Evolutionary conservation across 331 rosid species (phyloP).

Genomic region (Cucumis variabilis): DNA sequence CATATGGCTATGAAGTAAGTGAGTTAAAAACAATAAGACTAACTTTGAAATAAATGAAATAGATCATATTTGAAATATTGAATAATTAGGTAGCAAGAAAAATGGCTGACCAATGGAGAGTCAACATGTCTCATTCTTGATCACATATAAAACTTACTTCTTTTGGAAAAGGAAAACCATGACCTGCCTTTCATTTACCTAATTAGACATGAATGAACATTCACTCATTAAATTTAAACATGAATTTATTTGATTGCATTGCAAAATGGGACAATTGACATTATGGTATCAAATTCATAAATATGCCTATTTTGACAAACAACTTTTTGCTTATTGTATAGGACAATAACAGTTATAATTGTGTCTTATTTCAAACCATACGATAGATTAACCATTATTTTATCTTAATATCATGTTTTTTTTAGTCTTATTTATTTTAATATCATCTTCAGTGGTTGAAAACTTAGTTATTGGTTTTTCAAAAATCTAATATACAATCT

Average conservation of each 20-base stretch:
- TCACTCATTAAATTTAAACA: neutral
- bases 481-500: too few relatives aligned
- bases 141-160: neutral
- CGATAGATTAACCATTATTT: neutral
- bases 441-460: too few relatives aligned
- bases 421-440: too few relatives aligned
- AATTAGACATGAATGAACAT: neutral
- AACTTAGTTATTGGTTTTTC: too few relatives aligned
- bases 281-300: neutral
- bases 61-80: too few relatives aligned
- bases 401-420: neutral
- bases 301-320: neutral
- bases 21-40: too few relatives aligned
- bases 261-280: neutral
- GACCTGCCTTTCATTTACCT: neutral
- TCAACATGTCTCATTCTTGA: conserved; percentile 10
- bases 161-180: neutral
- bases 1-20: too few relatives aligned
- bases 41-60: too few relatives aligned
- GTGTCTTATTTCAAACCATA: neutral
- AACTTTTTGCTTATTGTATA: neutral
- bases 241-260: neutral
- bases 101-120: neutral
- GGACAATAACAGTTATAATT: neutral
- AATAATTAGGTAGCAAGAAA: neutral